phyloP scores from a whole-genome alignment of 768 basidiomycete genomes.

The Naganishia onofrii region DNA sequence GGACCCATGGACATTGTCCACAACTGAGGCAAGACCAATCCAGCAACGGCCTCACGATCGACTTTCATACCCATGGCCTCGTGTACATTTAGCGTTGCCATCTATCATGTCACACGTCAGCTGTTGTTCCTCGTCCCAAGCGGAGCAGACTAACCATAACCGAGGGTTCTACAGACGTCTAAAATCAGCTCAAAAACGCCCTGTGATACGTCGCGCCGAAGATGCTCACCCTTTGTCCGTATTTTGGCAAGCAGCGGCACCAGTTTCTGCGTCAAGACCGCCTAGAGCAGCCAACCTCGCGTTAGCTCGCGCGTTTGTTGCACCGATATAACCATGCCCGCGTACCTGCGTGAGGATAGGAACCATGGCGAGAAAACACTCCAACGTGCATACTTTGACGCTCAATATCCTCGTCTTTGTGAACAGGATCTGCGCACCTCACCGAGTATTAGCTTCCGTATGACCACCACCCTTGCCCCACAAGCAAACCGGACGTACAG shows the following conservation, averaged over 20 bases:
- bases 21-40: slow-evolving; percentile 71
- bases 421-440: slow-evolving; percentile 95
- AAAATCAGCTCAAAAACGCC: slow-evolving; percentile 16
- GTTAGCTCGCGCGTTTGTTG: background rate
- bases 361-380: slow-evolving; percentile 50
- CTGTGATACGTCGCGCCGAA: background rate
- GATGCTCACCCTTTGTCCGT: slow-evolving; percentile 65
- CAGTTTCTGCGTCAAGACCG: slow-evolving; percentile 85
- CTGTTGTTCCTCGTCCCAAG: background rate
- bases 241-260: slow-evolving; percentile 93
- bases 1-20: slow-evolving; percentile 99
- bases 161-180: slow-evolving; percentile 63
- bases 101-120: slow-evolving; percentile 55
- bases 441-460: slow-evolving; percentile 28
- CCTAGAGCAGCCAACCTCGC: slow-evolving; percentile 26
- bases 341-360: slow-evolving; percentile 49
- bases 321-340: background rate
- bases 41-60: slow-evolving; percentile 83
- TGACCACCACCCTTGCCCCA: background rate
- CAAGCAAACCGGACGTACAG: slow-evolving; percentile 59
- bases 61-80: slow-evolving; percentile 95
- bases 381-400: slow-evolving; percentile 69
- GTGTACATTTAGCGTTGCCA: slow-evolving; percentile 83
- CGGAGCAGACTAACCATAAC: slow-evolving; percentile 68
- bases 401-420: slow-evolving; percentile 82